Evolutionary conservation across 345 rosid species (phyloP).

Genomic region (Eucalyptus curtisii): DNA sequence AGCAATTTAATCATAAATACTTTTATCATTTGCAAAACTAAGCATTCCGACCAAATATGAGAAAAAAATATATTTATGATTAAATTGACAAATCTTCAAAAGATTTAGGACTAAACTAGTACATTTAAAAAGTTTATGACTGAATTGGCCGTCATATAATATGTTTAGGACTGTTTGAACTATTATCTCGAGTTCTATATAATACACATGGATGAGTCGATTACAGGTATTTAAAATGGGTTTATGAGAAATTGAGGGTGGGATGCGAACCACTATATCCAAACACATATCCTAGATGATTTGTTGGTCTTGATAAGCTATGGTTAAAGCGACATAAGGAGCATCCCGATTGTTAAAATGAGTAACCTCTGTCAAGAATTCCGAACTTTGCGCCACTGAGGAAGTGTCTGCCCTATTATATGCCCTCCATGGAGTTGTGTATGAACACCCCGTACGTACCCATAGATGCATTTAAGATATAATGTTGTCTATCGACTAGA

Average conservation of each 20-base stretch:
- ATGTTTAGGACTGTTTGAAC: too few relatives aligned
- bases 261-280: slow-evolving; percentile 3
- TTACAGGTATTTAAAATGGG: neutral
- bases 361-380: neutral
- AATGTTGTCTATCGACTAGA: neutral
- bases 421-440: neutral
- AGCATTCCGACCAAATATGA: too few relatives aligned
- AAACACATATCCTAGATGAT: neutral
- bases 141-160: rapidly evolving
- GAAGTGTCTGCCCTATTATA: neutral
- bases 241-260: slow-evolving; percentile 9
- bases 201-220: too few relatives aligned
- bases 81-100: too few relatives aligned
- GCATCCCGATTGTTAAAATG: neutral
- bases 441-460: neutral
- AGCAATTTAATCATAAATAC: too few relatives aligned
- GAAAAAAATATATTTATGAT: too few relatives aligned
- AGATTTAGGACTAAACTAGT: too few relatives aligned
- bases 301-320: neutral
- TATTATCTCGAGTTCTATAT: too few relatives aligned
- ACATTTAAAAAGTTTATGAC: too few relatives aligned
- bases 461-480: neutral
- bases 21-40: too few relatives aligned
- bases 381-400: neutral
- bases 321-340: neutral